Evolutionary conservation across 768 basidiomycete species (phyloP).

Genomic region (Peribolospora baueri): DNA sequence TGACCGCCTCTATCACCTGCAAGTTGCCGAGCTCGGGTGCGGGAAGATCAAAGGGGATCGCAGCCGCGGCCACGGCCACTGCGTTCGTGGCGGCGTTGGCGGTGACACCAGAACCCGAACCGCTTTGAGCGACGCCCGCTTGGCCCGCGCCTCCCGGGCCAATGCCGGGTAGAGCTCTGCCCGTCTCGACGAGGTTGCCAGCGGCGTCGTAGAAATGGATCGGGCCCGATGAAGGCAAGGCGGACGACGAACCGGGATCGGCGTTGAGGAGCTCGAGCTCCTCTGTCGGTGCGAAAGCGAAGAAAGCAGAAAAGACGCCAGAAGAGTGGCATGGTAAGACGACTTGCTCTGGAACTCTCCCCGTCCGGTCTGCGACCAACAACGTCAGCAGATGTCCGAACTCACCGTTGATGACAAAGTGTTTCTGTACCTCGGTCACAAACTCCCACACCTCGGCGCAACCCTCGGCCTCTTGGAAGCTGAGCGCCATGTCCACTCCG

Average conservation of each 20-base stretch:
- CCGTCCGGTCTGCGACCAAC: not conserved
- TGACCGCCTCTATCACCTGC: slow-evolving; percentile 49
- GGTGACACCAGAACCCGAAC: too few species aligned
- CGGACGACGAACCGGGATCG: too few species aligned
- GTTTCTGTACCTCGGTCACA: slow-evolving; percentile 70
- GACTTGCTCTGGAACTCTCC: too few species aligned
- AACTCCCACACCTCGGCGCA: slow-evolving; percentile 96
- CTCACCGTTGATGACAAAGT: slow-evolving; percentile 23
- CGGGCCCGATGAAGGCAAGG: too few species aligned
- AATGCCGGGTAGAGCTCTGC: too few species aligned
- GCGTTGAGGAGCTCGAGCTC: too few species aligned
- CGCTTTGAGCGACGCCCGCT: too few species aligned
- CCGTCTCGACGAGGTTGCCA: too few species aligned
- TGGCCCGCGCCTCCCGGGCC: too few species aligned
- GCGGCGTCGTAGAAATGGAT: too few species aligned
- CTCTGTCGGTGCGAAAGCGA: not conserved
- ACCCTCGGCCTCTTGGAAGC: slow-evolving; percentile 87
- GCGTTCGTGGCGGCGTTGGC: slow-evolving; percentile 25
- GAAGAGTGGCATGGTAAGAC: too few species aligned
- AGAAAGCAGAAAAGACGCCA: too few species aligned
- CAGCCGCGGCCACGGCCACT: slow-evolving; percentile 31
- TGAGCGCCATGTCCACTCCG: slow-evolving; percentile 80
- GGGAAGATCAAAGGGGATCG: slow-evolving; percentile 47
- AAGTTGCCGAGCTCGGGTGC: slow-evolving; percentile 52
- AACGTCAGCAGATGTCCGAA: not conserved